Base-by-base conservation (phyloP, 2,329 filamentous ascomycete genomes). In the Verticillium longisporum region DNA sequence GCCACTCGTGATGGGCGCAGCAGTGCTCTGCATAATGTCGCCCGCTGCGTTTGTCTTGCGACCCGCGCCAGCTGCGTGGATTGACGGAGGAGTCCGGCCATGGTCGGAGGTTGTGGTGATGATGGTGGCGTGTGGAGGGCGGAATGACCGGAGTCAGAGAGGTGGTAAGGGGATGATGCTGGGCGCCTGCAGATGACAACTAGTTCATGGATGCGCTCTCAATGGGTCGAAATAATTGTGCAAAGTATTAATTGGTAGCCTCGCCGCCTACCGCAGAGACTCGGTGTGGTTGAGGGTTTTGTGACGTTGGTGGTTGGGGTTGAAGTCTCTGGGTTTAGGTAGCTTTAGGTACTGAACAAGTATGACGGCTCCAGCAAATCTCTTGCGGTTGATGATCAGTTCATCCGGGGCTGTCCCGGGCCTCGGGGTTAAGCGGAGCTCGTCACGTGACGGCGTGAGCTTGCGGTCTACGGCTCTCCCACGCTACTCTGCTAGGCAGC, bases 11-110 rank as follows among this genome's bases (percentile, higher is more conserved):
- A 68, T 13, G 71, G 65, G 33, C 21, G 15, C 26, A 71, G 77
- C 70, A 75, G 66, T 53, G 78, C 77, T 64, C 78, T 75, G 69
- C 80, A 78, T 60, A 82, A 74, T 63, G 81, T 75, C 68, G 78
- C 75, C 70, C 81, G 80, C 70, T 83, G 77, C 66, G 81, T 80
- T 67, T 82, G 77, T 73, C 82, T 83, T 62, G 84, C 83, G 70
- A 86, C 79, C 73, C 83, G 82, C 76, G 85, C 84, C 72, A 90
- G 77, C 73, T 85, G 83, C 78, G 85, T 84, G 73, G 87, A 83
- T 74, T 86, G 85, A 73, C 87, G 84, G 67, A 89, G 77, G 70
- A 88, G 78, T 69, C 84, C 84, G 73, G 86, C 86, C 88, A 90
- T 90, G 75, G 73, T 79, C 75, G 56, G 56, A 13, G 33, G 31